Evolutionary conservation across 371 early-diverging fungal species (phyloP), one percentile per base, ranked within the genome.

Genomic region (Mortierella sp.): DNA sequence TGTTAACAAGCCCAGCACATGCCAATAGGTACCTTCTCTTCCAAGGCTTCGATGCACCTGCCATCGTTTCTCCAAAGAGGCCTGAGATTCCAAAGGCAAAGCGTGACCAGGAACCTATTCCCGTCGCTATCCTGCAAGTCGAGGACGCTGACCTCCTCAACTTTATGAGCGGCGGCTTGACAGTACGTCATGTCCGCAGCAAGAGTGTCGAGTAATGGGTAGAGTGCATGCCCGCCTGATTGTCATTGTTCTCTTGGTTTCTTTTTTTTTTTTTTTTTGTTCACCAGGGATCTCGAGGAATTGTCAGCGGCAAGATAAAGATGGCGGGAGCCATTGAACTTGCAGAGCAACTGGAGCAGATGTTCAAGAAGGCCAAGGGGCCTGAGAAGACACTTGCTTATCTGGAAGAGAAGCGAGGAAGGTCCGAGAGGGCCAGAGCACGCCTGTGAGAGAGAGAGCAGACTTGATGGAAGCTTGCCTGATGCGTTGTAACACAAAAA

Each of bases 81-180:
- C 73, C 73, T 26, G 73, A 73, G 61, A 67, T 73, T 28, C 73
- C 73, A 24, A 73, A 73, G 62, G 68, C 60, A 12, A 67, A 67
- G 68, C 62, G 41, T 31, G 73, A 73, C 57, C 55, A 67, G 39
- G 64, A 67, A 18, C 68, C 67, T n/a, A 63, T 73, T 42, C 73
- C 73, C 16, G 73, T 73, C 14, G 73, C 73, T 5, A 64, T 73
- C 49, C 49, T 73, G 51, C 67, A 73, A 51, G 23, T 73, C 45
- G 73, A 73, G 27, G 73, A 73, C 42, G 52, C 73, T n/a, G 73
- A 73, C 47, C 43, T 73, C 24, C 64, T 73, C 28, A 73, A 73
- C 64, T 67, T 73, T 57, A 73, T 73, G 73, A 67, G 68, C 41
- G 73, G 73, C 9, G 73, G 73, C 16, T 49, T 73, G 31, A 73